Conservation (phyloP, 371 early-diverging fungal species). For the Apophysomyces sp. region DNA sequence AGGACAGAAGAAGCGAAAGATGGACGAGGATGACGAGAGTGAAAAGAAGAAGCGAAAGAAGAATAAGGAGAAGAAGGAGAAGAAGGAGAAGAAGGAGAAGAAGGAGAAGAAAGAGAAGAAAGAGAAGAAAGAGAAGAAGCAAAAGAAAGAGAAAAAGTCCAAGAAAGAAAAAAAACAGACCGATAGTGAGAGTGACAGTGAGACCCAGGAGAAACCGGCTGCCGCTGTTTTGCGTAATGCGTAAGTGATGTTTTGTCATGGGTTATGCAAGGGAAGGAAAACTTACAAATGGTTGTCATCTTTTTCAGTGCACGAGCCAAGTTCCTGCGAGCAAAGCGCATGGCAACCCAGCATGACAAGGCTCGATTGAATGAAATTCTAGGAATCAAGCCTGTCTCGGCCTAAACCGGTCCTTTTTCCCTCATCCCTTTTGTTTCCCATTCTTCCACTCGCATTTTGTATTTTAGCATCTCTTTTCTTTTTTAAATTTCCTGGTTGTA, state of each 20-base stretch:
- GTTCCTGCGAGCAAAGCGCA: slow-evolving; percentile 69
- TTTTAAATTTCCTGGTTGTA: too few species aligned
- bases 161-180: slow-evolving; percentile 4
- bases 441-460: neutral
- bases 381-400: slow-evolving; percentile 41
- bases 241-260: slow-evolving; percentile 41
- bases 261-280: too few species aligned
- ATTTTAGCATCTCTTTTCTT: neutral
- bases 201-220: slow-evolving; percentile 20
- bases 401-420: neutral
- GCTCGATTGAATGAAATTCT: slow-evolving; percentile 56
- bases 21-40: too few species aligned
- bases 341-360: slow-evolving; percentile 51
- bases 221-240: slow-evolving; percentile 49
- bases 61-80: slow-evolving; percentile 4
- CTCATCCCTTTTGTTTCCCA: neutral
- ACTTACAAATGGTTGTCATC: neutral
- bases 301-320: slow-evolving; percentile 63
- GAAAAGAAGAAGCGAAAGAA: slow-evolving; percentile 6
- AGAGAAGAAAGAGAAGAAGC: slow-evolving; percentile 18
- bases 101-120: slow-evolving; percentile 39
- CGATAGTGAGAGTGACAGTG: slow-evolving; percentile 21
- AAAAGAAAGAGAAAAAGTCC: slow-evolving; percentile 11
- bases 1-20: neutral
- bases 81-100: slow-evolving; percentile 29